phyloP scores from a whole-genome alignment of 2,329 filamentous ascomycete species.

The Sclerotinia trifoliorum region DNA sequence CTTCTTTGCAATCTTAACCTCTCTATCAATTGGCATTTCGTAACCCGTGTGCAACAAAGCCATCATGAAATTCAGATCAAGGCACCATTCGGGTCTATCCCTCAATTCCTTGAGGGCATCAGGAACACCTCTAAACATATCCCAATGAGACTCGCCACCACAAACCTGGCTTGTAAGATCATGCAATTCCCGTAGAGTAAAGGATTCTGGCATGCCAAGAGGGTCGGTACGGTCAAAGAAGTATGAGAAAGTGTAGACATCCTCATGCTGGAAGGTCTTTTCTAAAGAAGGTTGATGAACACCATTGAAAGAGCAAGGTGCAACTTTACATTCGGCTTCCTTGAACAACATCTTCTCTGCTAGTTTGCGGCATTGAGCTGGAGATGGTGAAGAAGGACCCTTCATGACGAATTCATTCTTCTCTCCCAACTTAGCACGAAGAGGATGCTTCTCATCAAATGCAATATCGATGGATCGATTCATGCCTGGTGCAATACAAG shows the following conservation, averaged over 20 bases:
- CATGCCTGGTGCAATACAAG: slow-evolving; percentile 83
- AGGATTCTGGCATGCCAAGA: slow-evolving; percentile 97
- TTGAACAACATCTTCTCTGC: slow-evolving; percentile 91
- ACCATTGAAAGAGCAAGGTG: slow-evolving; percentile 98
- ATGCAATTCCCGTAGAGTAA: slow-evolving; percentile 86
- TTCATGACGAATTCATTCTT: slow-evolving; percentile 78
- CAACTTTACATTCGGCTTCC: slow-evolving; percentile 73
- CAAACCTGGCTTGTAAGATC: slow-evolving; percentile 85
- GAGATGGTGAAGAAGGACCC: slow-evolving; percentile 71
- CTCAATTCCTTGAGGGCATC: slow-evolving; percentile 77
- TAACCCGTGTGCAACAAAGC: slow-evolving; percentile 92
- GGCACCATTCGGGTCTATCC: slow-evolving; percentile 83
- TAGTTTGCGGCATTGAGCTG: slow-evolving; percentile 84
- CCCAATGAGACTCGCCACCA: slow-evolving; percentile 73
- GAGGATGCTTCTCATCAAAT: slow-evolving; percentile 62
- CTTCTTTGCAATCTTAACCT: slow-evolving; percentile 98
- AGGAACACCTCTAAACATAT: slow-evolving; percentile 72
- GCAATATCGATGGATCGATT: slow-evolving; percentile 70
- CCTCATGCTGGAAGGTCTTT: slow-evolving; percentile 89
- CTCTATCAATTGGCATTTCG: slow-evolving; percentile 93
- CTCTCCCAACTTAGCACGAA: slow-evolving; percentile 49
- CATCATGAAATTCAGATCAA: slow-evolving; percentile 96
- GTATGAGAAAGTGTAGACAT: slow-evolving; percentile 96
- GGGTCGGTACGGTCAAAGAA: slow-evolving; percentile 95
- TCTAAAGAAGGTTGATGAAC: slow-evolving; percentile 88